Base-by-base conservation (phyloP, 2,329 filamentous ascomycete species). In the Fusarium sp. region DNA sequence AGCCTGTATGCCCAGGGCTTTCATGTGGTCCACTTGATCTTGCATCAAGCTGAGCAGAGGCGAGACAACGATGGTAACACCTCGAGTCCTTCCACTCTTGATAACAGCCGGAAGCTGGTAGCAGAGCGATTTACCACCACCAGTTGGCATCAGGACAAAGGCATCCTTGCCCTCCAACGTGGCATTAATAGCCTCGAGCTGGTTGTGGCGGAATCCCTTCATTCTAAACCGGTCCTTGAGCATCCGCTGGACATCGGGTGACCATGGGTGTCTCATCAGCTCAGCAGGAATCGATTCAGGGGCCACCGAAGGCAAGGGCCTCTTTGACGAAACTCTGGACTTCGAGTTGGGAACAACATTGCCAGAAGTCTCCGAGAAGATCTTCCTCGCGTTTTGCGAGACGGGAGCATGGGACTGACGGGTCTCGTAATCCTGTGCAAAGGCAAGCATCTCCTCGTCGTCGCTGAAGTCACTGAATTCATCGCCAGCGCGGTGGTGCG, bases 81-180 rank as follows among this genome's bases (percentile, higher is more conserved):
- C 97, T 36, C 87, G 87, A 0, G 96, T 98, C 77, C 89, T 93
- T 50, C 97, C 97, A 54, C 91, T 93, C 57, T 88, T 90, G 35
- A 99, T 88, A 22, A 98, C 90, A 3, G 97, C 94, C 16, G 97
- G 97, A 14, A 99, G 85, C 81, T 99, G 97, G 81, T 99, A 99
- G 82, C 97, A 98, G 2, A 99, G 87, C 1, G 96, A 98, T 81
- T 99, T 99, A 47, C 97, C 97, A 69, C 97, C 97, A 63, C 97
- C 97, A 0, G 97, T 99, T 3, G 97, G 97, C 97, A 99, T 99
- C 42, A 99, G 87, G 18, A 99, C 93, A 81, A 99, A 99, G 0
- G 94, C 93, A 82, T 99, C 96, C 73, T 96, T 92, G 4, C 96
- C 97, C 33, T 86, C 88, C 54, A 99, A 86, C 0, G 97, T 98